Conservation (phyloP, 164 flowering plant species). For the Saururus chinensis region DNA sequence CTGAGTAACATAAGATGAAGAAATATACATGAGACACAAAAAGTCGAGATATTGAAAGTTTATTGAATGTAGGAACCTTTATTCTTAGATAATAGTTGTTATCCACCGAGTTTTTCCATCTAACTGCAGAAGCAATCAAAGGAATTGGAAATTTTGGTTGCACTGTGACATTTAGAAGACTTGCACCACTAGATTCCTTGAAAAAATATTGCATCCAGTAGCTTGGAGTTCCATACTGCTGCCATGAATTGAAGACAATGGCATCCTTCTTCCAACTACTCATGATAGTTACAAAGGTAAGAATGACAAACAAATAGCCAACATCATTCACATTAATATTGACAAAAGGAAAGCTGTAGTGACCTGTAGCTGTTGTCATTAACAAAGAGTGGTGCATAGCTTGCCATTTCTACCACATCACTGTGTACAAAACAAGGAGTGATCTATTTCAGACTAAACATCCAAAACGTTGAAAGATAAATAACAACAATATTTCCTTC, state of each 20-base stretch:
- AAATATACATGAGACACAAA: background rate
- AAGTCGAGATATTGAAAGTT: background rate
- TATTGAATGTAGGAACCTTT: conserved; percentile 36
- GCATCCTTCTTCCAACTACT: conserved; percentile 91
- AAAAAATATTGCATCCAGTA: conserved; percentile 81
- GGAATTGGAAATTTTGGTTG: conserved; percentile 30
- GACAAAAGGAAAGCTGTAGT: background rate
- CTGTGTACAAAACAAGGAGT: conserved; percentile 27
- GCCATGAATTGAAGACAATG: conserved; percentile 70
- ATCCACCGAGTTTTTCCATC: conserved; percentile 32
- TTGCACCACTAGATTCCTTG: conserved; percentile 75
- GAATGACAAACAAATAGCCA: background rate
- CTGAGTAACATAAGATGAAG: background rate
- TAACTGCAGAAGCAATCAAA: conserved; percentile 63
- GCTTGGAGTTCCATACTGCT: conserved; percentile 80
- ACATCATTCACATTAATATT: background rate
- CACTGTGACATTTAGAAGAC: conserved; percentile 42
- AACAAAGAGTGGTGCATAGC: conserved; percentile 94
- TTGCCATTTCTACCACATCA: conserved; percentile 81
- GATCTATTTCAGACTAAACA: too few relatives aligned
- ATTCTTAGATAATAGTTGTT: conserved; percentile 34
- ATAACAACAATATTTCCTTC: too few relatives aligned
- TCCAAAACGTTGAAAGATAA: too few relatives aligned
- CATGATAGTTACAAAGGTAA: background rate
- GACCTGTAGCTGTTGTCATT: conserved; percentile 73